A percentile compares a stretch with the other conserved stretches of the same genome.
Evolutionary conservation across 1,139 yeast species (phyloP).

Genomic region (Yamadazyma siamensis): DNA sequence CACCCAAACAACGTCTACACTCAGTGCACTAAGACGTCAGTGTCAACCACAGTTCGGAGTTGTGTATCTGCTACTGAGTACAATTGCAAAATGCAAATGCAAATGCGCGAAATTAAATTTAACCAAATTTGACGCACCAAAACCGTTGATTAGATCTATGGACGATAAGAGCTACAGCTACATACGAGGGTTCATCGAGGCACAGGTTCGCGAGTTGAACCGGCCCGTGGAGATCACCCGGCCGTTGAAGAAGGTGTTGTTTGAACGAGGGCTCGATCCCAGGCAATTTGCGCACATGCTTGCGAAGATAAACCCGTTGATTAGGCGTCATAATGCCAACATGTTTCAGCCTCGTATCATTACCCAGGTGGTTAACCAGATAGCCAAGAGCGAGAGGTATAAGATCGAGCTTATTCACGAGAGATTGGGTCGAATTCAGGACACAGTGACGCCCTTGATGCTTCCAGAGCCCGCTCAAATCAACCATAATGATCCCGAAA

Average conservation of each 20-base stretch:
- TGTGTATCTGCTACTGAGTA: no score
- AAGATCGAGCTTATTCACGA: constrained; percentile 27
- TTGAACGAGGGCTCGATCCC: constrained; percentile 15
- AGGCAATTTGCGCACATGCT: constrained; percentile 22
- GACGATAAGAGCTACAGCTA: constrained; percentile 16
- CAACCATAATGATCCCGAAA: constrained; percentile 8
- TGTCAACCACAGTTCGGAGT: no score
- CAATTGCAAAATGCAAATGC: no score
- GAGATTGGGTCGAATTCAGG: constrained; percentile 20
- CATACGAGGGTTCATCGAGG: constrained; percentile 30
- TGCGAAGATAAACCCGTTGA: constrained; percentile 23
- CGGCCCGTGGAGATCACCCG: constrained; percentile 21
- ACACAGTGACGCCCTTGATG: constrained; percentile 27
- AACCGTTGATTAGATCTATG: not conserved
- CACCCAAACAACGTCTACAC: not conserved
- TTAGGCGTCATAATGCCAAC: constrained; percentile 28
- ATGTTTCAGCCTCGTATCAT: constrained; percentile 29
- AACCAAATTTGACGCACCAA: not conserved
- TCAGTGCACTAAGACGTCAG: no score
- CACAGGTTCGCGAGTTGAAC: constrained; percentile 22
- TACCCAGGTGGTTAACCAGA: constrained; percentile 35
- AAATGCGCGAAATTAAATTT: not conserved
- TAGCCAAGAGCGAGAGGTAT: constrained; percentile 30
- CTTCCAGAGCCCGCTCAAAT: constrained; percentile 20
- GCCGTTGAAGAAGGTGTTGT: constrained; percentile 13